Percentiles rank a stretch among this genome's conserved stretches.
These are phyloP conservation scores for Pyrenophora teres DNA, from an alignment of 2,329 filamentous ascomycete genomes.

Conservation along the genomic window DNA sequence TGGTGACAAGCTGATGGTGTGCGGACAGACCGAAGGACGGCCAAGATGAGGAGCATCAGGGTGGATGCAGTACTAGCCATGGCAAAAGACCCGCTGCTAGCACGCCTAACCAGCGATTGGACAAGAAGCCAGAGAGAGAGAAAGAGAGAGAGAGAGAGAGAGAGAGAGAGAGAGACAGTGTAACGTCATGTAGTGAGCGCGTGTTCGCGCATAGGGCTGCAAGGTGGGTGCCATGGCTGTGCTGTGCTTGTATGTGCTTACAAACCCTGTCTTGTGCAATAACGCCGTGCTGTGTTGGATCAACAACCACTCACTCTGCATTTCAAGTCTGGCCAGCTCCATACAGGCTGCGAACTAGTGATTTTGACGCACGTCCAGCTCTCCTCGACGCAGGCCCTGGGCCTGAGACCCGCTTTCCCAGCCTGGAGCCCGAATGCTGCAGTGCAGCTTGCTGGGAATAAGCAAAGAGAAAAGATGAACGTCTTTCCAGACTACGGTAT, in stretches of 20 bases:
- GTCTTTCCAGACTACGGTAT: neutral
- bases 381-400: constrained; percentile 11
- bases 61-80: neutral
- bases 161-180: too few species aligned
- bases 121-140: too few species aligned
- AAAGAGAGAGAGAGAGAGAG: too few species aligned
- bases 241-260: neutral
- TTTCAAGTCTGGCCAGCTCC: constrained; percentile 1
- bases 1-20: neutral
- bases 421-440: constrained; percentile 9
- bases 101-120: constrained; percentile 10
- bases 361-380: constrained; percentile 11
- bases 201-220: constrained; percentile 11
- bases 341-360: constrained; percentile 16
- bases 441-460: constrained; percentile 8
- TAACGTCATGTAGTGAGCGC: neutral
- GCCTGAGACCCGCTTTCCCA: constrained; percentile 2
- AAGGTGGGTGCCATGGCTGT: neutral
- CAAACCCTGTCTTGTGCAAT: neutral
- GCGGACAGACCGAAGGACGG: neutral
- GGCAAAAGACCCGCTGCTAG: neutral
- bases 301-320: neutral
- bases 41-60: neutral
- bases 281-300: neutral
- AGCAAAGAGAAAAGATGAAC: constrained; percentile 1